Percentiles rank a stretch among this genome's conserved stretches.
These are phyloP conservation scores for Wickerhamomyces sp. DNA, from an alignment of 1,139 yeast genomes.

Conservation along the genomic window DNA sequence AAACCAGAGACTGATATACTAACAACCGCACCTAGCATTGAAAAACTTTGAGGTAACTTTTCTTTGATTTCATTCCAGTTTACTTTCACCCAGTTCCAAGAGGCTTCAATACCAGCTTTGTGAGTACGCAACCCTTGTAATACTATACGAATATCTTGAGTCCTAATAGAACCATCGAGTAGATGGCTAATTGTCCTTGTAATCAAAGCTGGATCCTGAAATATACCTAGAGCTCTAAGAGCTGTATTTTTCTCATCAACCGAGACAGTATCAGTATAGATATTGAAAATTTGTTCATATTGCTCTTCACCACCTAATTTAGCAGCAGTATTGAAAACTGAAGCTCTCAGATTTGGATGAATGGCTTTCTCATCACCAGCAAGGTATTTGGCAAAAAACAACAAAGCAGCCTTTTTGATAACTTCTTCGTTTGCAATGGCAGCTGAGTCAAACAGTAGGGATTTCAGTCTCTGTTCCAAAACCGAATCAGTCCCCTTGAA, in stretches of 20 bases:
- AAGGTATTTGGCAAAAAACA: slow-evolving; percentile 53
- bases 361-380: slow-evolving; percentile 69
- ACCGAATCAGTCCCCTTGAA: slow-evolving; percentile 60
- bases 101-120: slow-evolving; percentile 51
- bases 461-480: slow-evolving; percentile 71
- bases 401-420: slow-evolving; percentile 48
- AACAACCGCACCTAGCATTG: slow-evolving; percentile 74
- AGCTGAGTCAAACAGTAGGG: slow-evolving; percentile 67
- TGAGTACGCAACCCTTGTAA: slow-evolving; percentile 65
- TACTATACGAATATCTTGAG: slow-evolving; percentile 82
- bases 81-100: slow-evolving; percentile 71
- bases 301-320: slow-evolving; percentile 57
- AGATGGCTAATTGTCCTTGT: slow-evolving; percentile 56
- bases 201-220: slow-evolving; percentile 52
- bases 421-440: slow-evolving; percentile 53
- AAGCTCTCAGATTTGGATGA: slow-evolving; percentile 74
- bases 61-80: slow-evolving; percentile 68
- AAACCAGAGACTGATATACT: slow-evolving; percentile 58
- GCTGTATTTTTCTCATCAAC: slow-evolving; percentile 77
- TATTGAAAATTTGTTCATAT: slow-evolving; percentile 57
- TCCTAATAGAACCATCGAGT: slow-evolving; percentile 64
- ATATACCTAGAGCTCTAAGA: slow-evolving; percentile 68
- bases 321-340: slow-evolving; percentile 68
- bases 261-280: slow-evolving; percentile 62
- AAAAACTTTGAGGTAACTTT: slow-evolving; percentile 74